Conservation (phyloP, 805 yeast species). For the Sugiyamaella floridensis region DNA sequence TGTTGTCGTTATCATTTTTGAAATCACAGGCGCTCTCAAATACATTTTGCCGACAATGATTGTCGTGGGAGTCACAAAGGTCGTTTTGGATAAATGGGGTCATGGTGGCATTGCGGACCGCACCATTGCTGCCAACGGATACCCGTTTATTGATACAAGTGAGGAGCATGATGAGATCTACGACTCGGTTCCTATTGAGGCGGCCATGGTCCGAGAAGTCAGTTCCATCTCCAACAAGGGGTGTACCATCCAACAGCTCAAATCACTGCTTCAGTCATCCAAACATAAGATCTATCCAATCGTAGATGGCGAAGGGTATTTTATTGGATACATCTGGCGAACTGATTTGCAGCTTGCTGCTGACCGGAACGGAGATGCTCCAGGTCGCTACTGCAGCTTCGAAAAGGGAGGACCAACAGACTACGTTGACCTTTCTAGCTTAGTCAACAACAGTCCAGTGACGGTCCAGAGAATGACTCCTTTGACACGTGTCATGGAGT, state of each 20-base stretch:
- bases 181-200: constrained; percentile 36
- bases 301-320: constrained; percentile 25
- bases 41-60: constrained; percentile 95
- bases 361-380: constrained; percentile 4
- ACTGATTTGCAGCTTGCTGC: constrained; percentile 22
- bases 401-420: constrained; percentile 7
- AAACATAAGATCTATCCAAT: constrained; percentile 33
- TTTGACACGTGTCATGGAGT: constrained; percentile 53
- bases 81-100: constrained; percentile 71
- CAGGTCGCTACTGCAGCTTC: constrained; percentile 7
- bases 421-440: constrained; percentile 9
- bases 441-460: constrained; percentile 46
- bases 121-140: constrained; percentile 81
- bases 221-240: constrained; percentile 17
- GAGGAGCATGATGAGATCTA: constrained; percentile 38
- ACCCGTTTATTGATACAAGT: constrained; percentile 71
- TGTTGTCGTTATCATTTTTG: constrained; percentile 90
- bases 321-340: constrained; percentile 31
- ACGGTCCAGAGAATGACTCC: constrained; percentile 48
- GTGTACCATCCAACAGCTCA: constrained; percentile 20
- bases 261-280: constrained; percentile 15
- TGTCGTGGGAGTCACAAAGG: constrained; percentile 80
- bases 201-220: constrained; percentile 47
- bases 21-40: constrained; percentile 87
- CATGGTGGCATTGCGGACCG: constrained; percentile 91